Evolutionary conservation across 2,329 filamentous ascomycete genomes (phyloP).

Genomic region (Diaporthe ampelina): DNA sequence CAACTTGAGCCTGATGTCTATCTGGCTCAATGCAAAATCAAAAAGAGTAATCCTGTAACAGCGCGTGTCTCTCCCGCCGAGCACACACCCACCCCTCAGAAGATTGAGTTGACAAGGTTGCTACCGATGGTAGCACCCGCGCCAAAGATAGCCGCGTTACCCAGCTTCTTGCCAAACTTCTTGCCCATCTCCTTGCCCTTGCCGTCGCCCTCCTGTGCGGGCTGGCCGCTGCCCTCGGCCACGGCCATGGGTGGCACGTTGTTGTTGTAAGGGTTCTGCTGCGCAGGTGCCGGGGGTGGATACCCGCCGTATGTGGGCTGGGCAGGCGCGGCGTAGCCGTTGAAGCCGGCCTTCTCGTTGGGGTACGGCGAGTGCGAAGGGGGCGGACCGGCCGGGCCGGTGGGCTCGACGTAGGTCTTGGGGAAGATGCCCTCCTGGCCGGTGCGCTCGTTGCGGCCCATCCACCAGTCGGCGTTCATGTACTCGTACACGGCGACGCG

Average conservation of each 20-base stretch:
- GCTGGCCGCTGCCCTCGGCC: slow-evolving; percentile 63
- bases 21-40: background rate
- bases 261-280: slow-evolving; percentile 75
- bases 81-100: slow-evolving; percentile 63
- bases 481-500: slow-evolving; percentile 85
- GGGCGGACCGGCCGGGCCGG: slow-evolving; percentile 52
- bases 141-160: slow-evolving; percentile 87
- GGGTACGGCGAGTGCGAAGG: slow-evolving; percentile 45
- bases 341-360: slow-evolving; percentile 48
- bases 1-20: slow-evolving; percentile 1
- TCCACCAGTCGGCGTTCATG: slow-evolving; percentile 98
- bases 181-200: slow-evolving; percentile 85
- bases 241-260: slow-evolving; percentile 83
- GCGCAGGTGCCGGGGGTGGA: slow-evolving; percentile 58
- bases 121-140: slow-evolving; percentile 92
- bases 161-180: slow-evolving; percentile 97
- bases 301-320: slow-evolving; percentile 58
- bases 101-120: slow-evolving; percentile 92
- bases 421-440: slow-evolving; percentile 94
- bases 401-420: slow-evolving; percentile 86
- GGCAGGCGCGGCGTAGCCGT: slow-evolving; percentile 43
- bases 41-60: background rate
- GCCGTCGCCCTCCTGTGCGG: slow-evolving; percentile 59
- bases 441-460: slow-evolving; percentile 87
- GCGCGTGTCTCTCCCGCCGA: background rate